Evolutionary conservation across 129 eudicot species (phyloP), one percentile per base, ranked within the genome.

Genomic region (Kitagawia praeruptora): DNA sequence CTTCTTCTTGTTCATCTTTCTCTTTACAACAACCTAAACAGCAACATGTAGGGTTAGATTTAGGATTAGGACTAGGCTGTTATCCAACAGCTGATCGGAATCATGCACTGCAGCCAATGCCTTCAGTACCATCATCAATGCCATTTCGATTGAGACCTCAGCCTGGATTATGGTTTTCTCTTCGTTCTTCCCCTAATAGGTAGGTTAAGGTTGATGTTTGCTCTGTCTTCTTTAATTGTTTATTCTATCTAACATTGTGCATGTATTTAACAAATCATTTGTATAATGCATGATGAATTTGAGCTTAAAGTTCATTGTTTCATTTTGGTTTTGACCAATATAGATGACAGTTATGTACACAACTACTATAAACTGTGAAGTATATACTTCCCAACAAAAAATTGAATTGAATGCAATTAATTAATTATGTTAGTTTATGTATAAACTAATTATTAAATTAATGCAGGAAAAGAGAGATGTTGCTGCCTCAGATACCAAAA

Each of bases 401-500:
- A 44, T 44, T 44, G 11, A 8, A 8, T 44, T 44, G 11, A 44
- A 13, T 44, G 47, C 13, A 44, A 44, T 44, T n/a, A n/a, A n/a
- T 44, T 44, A 9, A 42, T 8, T 44, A 8, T 44, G 13, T 64
- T 53, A 8, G 19, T 53, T 49, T 14, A 5, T 49, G 56, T 15
- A 1, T 15, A 48, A 15, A 48, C 21, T 48, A 48, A 34, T 51
- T 4, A 58, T 23, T 6, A 23, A 21, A 16, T 51, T 19, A 23
- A 37, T 51, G 79, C 79, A 76, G 66, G 69, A 38, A 34, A 2
- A n/a, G 46, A 51, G 69, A 31, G 34, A 31, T 34, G 70, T 25
- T 6, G 19, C 47, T 76, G 47, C 69, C 79, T 76, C 79, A 76
- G 58, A 76, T 76, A 27, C 79, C 79, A 53, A 76, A 76, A 27